Percentiles rank a stretch among this genome's conserved stretches.
Conservation (phyloP, 2,329 filamentous ascomycete species). For the Hypoxylon sp. region DNA sequence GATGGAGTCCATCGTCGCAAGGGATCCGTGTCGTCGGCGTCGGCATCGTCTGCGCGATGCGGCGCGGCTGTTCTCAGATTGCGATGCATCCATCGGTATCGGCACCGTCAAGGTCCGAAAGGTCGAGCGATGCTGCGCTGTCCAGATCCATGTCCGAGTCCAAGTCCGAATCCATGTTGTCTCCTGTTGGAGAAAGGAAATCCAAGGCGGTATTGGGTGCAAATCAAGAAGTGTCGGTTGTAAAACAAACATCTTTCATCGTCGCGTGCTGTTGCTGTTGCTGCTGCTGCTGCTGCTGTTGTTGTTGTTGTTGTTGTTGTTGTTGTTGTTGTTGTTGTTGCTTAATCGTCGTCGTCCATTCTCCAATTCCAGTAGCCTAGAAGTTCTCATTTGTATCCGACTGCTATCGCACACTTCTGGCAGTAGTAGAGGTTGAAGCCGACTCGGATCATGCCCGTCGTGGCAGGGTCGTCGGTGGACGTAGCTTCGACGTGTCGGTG, state of each 20-base stretch:
- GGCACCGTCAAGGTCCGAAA: constrained; percentile 17
- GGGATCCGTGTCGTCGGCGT: constrained; percentile 3
- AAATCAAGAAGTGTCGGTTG: constrained; percentile 5
- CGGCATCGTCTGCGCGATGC: neutral
- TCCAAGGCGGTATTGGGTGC: constrained; percentile 8
- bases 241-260: constrained; percentile 11
- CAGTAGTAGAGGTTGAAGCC: constrained; percentile 73
- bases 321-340: neutral
- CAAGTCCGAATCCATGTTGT: constrained; percentile 10
- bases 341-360: constrained; percentile 6
- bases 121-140: constrained; percentile 15
- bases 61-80: constrained; percentile 9
- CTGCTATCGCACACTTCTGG: constrained; percentile 68
- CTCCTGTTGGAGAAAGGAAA: constrained; percentile 6
- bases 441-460: constrained; percentile 70
- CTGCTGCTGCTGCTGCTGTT: neutral
- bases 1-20: constrained; percentile 23
- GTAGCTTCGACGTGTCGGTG: constrained; percentile 69
- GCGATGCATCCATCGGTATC: constrained; percentile 14
- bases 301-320: neutral
- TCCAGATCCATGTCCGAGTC: neutral
- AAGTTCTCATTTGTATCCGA: constrained; percentile 68
- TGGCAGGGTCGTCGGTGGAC: constrained; percentile 64
- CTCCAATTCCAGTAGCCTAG: neutral
- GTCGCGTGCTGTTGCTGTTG: neutral